Percentiles rank a stretch among this genome's conserved stretches.
These are phyloP conservation scores for Coemansia sp. DNA, from an alignment of 371 early-diverging fungal species.

Conservation along the genomic window DNA sequence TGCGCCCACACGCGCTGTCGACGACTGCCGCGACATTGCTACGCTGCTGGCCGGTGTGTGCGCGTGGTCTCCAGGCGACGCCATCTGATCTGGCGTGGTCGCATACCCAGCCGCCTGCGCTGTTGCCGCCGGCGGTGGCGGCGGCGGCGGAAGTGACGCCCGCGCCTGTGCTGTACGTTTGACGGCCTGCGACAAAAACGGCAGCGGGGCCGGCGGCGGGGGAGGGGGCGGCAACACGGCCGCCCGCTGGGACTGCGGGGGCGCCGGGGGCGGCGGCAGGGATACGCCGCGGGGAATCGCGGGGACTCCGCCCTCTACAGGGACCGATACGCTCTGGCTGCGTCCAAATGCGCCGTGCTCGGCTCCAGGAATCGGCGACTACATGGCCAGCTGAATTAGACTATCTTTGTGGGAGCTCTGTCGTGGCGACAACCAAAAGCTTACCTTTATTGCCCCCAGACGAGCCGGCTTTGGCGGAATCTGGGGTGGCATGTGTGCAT, in stretches of 20 bases:
- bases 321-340: constrained; percentile 10
- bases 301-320: not conserved
- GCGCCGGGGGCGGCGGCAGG: constrained; percentile 19
- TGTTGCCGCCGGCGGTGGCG: constrained; percentile 16
- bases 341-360: constrained; percentile 2
- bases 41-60: not conserved
- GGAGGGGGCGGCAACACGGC: constrained; percentile 17
- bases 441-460: constrained; percentile 24
- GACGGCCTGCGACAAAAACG: not conserved
- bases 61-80: not conserved
- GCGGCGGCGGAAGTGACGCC: constrained; percentile 25
- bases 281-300: not conserved
- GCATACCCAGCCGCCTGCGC: constrained; percentile 1
- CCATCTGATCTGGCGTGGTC: not conserved
- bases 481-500: not conserved
- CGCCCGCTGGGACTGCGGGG: constrained; percentile 5
- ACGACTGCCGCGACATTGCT: constrained; percentile 2
- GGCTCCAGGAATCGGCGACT: not conserved
- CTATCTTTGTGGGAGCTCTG: not conserved
- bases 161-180: not conserved
- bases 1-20: not conserved
- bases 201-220: constrained; percentile 1
- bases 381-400: not conserved
- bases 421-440: not conserved
- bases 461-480: constrained; percentile 38